These are phyloP conservation scores for Furcasterigmium furcatum DNA, from an alignment of 2,329 filamentous ascomycete genomes.

Conservation along the genomic window DNA sequence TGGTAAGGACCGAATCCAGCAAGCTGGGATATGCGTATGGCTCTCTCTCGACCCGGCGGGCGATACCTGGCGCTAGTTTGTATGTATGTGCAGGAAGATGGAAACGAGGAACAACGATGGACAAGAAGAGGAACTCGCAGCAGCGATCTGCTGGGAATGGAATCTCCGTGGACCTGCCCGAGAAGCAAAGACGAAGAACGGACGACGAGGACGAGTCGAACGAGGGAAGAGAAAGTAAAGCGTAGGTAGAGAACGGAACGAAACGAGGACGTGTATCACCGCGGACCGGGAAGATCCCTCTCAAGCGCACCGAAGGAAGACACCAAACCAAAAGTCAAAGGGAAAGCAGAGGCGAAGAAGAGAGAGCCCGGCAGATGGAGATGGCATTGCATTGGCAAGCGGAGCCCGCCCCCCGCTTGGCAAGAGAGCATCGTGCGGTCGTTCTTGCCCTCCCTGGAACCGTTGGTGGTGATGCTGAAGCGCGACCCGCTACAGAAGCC, in stretches of 20 bases:
- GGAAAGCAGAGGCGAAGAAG: conserved; percentile 6
- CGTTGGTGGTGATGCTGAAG: background rate
- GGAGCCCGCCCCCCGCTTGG: background rate
- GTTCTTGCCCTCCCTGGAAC: no score
- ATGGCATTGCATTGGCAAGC: background rate
- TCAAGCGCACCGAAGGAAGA: background rate
- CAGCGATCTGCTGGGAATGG: no score
- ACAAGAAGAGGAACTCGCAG: background rate
- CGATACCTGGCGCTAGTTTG: no score
- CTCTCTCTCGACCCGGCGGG: conserved; percentile 2
- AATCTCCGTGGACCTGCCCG: background rate
- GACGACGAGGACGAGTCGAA: background rate
- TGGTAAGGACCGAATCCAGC: conserved; percentile 13
- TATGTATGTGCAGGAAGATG: no score
- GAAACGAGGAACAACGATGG: conserved; percentile 1
- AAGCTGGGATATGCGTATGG: conserved; percentile 10
- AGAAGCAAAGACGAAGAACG: background rate
- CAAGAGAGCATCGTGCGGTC: no score
- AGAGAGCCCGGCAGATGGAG: background rate
- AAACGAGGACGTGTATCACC: background rate
- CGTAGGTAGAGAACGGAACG: conserved; percentile 1
- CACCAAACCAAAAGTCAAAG: conserved; percentile 5
- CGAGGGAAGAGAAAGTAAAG: background rate
- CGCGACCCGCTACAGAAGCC: background rate
- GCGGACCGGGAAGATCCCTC: background rate